Evolutionary conservation across 108 stramenopile genomes (phyloP).

Genomic region (Halocafeteria seosinensis): DNA sequence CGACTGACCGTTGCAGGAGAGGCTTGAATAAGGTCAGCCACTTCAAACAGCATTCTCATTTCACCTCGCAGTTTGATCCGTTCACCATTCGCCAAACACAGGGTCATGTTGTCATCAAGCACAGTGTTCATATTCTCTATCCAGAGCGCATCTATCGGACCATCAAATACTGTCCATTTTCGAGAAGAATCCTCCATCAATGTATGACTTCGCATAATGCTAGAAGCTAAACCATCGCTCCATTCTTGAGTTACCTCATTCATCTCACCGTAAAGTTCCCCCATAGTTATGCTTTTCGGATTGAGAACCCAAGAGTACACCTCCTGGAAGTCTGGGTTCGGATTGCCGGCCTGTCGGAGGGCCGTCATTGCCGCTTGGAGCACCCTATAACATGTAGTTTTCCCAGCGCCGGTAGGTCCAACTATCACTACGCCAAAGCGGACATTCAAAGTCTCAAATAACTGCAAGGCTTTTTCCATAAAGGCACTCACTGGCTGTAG

Average conservation of each 20-base stretch:
- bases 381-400: conserved; percentile 41
- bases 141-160: conserved; percentile 49
- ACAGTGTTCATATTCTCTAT: conserved; percentile 56
- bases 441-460: conserved; percentile 52
- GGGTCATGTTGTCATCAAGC: conserved; percentile 50
- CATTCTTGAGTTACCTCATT: conserved; percentile 48
- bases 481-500: conserved; percentile 31
- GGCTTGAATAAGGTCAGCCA: conserved; percentile 44
- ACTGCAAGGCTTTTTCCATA: conserved; percentile 44
- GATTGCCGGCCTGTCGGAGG: conserved; percentile 20
- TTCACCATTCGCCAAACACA: conserved; percentile 42
- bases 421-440: conserved; percentile 48
- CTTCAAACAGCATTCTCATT: conserved; percentile 58
- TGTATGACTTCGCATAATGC: conserved; percentile 37
- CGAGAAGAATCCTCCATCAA: conserved; percentile 29
- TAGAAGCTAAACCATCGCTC: conserved; percentile 42
- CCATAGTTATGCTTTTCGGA: conserved; percentile 37
- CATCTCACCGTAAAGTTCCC: conserved; percentile 43
- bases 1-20: conserved; percentile 45
- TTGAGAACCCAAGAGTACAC: conserved; percentile 37
- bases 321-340: conserved; percentile 31
- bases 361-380: conserved; percentile 34
- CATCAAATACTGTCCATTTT: conserved; percentile 47
- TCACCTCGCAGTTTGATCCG: conserved; percentile 44
- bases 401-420: conserved; percentile 46